Conservation (phyloP, 768 basidiomycete genomes). For the Rhizopogon roseolus region DNA sequence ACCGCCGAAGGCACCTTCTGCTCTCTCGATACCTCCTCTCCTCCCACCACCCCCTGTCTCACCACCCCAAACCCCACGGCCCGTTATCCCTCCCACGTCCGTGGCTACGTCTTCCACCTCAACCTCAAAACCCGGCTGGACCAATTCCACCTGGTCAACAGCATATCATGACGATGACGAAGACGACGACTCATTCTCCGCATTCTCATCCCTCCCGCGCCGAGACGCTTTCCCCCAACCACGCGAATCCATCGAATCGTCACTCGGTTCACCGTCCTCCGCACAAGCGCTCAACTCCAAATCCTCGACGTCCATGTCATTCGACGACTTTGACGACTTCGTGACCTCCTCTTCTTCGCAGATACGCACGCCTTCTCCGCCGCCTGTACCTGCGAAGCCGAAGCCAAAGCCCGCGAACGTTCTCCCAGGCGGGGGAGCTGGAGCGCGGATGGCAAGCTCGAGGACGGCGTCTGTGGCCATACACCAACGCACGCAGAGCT, state of each 20-base stretch:
- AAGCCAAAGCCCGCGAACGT: conserved; percentile 23
- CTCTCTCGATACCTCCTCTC: conserved; percentile 21
- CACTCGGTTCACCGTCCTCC: conserved; percentile 17
- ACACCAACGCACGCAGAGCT: conserved; percentile 52
- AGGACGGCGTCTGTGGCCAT: conserved; percentile 13
- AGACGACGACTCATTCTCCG: conserved; percentile 49
- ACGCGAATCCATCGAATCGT: conserved; percentile 12
- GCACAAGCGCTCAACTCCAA: conserved; percentile 12
- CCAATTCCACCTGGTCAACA: neutral
- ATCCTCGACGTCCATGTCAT: conserved; percentile 22
- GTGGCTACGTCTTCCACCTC: conserved; percentile 9
- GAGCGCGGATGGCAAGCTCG: conserved; percentile 10
- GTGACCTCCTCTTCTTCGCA: conserved; percentile 27
- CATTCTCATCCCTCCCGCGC: conserved; percentile 35
- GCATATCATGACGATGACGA: conserved; percentile 14
- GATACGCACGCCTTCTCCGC: conserved; percentile 44
- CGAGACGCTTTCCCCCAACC: neutral
- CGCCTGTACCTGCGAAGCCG: conserved; percentile 36
- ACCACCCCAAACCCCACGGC: conserved; percentile 28
- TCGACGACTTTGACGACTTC: conserved; percentile 48
- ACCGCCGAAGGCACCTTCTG: conserved; percentile 16
- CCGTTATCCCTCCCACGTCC: conserved; percentile 5
- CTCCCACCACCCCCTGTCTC: conserved; percentile 26
- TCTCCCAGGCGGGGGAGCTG: conserved; percentile 2
- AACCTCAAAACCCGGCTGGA: neutral